These are phyloP conservation scores for Acacia crassicarpa DNA, from an alignment of 306 rosid species.

Conservation along the genomic window DNA sequence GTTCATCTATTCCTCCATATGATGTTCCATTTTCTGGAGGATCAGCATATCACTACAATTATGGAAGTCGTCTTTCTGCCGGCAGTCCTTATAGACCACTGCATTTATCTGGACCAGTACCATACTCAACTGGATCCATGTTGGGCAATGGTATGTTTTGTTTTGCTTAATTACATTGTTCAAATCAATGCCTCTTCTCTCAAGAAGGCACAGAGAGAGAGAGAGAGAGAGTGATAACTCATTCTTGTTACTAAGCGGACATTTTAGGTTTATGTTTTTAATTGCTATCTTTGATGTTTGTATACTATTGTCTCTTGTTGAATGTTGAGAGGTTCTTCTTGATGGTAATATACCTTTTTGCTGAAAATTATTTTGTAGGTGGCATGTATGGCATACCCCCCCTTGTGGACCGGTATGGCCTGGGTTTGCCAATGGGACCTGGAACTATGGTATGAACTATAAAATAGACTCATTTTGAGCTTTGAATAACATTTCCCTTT, in stretches of 20 bases:
- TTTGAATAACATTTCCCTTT: slow-evolving; percentile 1
- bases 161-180: slow-evolving; percentile 15
- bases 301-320: not conserved
- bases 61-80: slow-evolving; percentile 71
- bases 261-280: not conserved
- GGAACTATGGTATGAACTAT: slow-evolving; percentile 71
- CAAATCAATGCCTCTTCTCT: not conserved
- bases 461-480: not conserved
- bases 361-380: slow-evolving; percentile 49
- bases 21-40: slow-evolving; percentile 94
- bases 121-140: slow-evolving; percentile 87
- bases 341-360: slow-evolving; percentile 5
- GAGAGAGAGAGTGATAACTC: not conserved
- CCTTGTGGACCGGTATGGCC: slow-evolving; percentile 82
- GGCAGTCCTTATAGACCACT: slow-evolving; percentile 92
- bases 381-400: slow-evolving; percentile 91
- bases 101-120: slow-evolving; percentile 84
- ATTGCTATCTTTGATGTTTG: slow-evolving; percentile 6
- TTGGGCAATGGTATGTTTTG: slow-evolving; percentile 68
- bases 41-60: slow-evolving; percentile 93
- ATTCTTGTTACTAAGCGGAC: not conserved
- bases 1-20: slow-evolving; percentile 86
- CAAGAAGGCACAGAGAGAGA: not conserved
- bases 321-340: slow-evolving; percentile 13
- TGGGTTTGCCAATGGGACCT: slow-evolving; percentile 88